Conservation (phyloP, 2,329 filamentous ascomycete genomes). For the Nemania sp. region DNA sequence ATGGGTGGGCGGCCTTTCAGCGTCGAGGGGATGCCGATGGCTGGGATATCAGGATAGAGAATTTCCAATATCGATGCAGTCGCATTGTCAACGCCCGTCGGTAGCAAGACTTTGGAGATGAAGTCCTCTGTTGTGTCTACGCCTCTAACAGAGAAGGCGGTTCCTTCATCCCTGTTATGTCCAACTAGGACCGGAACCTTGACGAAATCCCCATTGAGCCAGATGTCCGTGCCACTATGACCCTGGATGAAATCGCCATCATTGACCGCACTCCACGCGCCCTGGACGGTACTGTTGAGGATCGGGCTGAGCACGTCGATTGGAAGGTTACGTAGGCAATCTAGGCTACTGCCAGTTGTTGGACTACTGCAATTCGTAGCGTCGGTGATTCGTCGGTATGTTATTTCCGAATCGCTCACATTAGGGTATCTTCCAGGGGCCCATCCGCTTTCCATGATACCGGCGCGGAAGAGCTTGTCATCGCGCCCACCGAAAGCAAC, state of each 20-base stretch:
- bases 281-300: conserved; percentile 1
- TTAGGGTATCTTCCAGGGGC: background rate
- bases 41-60: conserved; percentile 1
- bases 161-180: background rate
- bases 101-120: conserved; percentile 5
- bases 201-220: conserved; percentile 2
- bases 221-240: conserved; percentile 1
- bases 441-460: conserved; percentile 3
- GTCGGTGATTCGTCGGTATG: conserved; percentile 3
- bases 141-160: background rate
- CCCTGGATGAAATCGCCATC: background rate
- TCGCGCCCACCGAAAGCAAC: conserved; percentile 2
- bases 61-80: conserved; percentile 2
- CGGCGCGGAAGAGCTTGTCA: conserved; percentile 7
- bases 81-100: conserved; percentile 1
- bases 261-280: conserved; percentile 4
- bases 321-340: background rate
- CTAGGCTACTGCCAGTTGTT: background rate
- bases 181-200: conserved; percentile 1
- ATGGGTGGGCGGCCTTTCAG: background rate
- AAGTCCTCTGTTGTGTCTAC: conserved; percentile 3
- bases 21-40: conserved; percentile 1
- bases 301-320: background rate
- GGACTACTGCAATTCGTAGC: conserved; percentile 1
- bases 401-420: background rate